phyloP scores from a whole-genome alignment of 108 stramenopile species.

The Epithemia pelagica region DNA sequence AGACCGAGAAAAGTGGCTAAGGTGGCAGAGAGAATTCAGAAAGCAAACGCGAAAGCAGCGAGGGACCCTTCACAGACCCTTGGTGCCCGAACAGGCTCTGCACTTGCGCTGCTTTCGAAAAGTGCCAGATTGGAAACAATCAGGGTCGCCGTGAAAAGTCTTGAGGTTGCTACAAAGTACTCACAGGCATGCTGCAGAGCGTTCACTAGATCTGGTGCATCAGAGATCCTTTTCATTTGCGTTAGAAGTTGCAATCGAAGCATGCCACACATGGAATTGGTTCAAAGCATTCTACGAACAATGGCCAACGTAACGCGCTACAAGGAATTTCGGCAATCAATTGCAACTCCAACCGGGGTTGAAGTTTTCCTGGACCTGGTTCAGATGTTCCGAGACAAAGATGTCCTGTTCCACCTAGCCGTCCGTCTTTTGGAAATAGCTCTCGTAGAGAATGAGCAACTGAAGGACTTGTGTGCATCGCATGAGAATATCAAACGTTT shows the following conservation, averaged over 20 bases:
- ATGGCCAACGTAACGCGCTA: constrained; percentile 70
- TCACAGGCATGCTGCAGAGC: constrained; percentile 59
- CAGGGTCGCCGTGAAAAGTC: constrained; percentile 49
- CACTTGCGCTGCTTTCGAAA: constrained; percentile 44
- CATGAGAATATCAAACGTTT: constrained; percentile 48
- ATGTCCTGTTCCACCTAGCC: constrained; percentile 45
- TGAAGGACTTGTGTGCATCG: constrained; percentile 16
- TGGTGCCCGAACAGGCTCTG: constrained; percentile 24
- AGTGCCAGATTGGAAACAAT: constrained; percentile 63
- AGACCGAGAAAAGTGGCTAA: constrained; percentile 8
- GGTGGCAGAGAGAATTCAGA: constrained; percentile 14
- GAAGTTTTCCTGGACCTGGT: constrained; percentile 71
- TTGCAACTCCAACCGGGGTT: constrained; percentile 36
- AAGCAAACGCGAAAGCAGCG: constrained; percentile 28
- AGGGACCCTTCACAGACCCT: constrained; percentile 29
- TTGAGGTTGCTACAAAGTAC: constrained; percentile 66
- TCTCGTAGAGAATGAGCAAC: not conserved
- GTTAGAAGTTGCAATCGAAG: constrained; percentile 84
- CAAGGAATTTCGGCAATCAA: constrained; percentile 22
- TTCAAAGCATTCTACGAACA: constrained; percentile 55
- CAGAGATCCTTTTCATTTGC: constrained; percentile 55
- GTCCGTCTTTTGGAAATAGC: constrained; percentile 17
- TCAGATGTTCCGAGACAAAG: constrained; percentile 87
- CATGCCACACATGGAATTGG: constrained; percentile 81
- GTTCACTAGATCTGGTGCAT: constrained; percentile 54